These are phyloP conservation scores for Trichoderma virens DNA, from an alignment of 495 filamentous ascomycete genomes.

Conservation along the genomic window DNA sequence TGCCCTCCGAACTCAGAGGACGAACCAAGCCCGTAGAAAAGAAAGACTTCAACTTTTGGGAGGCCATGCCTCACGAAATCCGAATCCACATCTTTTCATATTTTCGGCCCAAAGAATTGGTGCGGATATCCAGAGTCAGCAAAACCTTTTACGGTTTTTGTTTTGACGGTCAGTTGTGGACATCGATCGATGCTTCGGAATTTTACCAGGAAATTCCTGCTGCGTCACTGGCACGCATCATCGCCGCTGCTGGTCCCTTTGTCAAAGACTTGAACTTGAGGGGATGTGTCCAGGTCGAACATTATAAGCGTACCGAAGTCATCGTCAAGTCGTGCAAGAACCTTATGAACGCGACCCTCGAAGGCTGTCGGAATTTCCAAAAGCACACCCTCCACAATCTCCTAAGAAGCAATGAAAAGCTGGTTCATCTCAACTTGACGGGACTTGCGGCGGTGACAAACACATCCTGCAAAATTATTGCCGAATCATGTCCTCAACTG, in stretches of 20 bases:
- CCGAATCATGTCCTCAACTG: constrained; percentile 71
- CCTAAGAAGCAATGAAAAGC: constrained; percentile 63
- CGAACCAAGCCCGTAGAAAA: not conserved
- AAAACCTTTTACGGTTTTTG: constrained; percentile 77
- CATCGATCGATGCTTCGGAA: constrained; percentile 69
- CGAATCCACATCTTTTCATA: constrained; percentile 69
- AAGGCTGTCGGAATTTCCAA: constrained; percentile 79
- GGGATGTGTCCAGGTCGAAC: constrained; percentile 57
- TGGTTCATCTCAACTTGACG: constrained; percentile 77
- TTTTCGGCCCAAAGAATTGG: constrained; percentile 71
- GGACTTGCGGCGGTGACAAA: constrained; percentile 76
- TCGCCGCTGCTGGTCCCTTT: constrained; percentile 79
- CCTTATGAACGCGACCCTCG: constrained; percentile 75
- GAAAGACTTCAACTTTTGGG: constrained; percentile 62
- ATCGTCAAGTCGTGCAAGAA: constrained; percentile 78
- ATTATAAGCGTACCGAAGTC: constrained; percentile 67
- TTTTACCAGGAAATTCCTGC: constrained; percentile 85
- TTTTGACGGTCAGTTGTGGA: constrained; percentile 94
- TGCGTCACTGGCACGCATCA: constrained; percentile 74
- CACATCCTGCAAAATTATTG: constrained; percentile 78
- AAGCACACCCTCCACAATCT: constrained; percentile 71
- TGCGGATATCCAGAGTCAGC: constrained; percentile 73
- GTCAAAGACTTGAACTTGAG: constrained; percentile 76
- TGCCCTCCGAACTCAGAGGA: constrained; percentile 54
- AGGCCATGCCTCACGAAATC: constrained; percentile 72